These are phyloP conservation scores for Botrytis byssoidea DNA, from an alignment of 2,329 filamentous ascomycete genomes.

Conservation along the genomic window DNA sequence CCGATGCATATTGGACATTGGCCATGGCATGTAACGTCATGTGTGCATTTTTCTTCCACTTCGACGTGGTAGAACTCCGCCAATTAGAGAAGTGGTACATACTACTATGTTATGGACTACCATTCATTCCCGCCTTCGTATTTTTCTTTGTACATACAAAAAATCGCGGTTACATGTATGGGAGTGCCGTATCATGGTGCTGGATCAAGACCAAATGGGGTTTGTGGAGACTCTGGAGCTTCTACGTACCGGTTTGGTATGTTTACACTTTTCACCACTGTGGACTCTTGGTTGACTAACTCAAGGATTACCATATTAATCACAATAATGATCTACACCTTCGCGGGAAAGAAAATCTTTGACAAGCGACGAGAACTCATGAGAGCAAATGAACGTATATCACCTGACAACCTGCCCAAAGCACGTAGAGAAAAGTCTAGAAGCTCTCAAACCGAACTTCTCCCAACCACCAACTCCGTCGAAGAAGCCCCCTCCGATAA, in stretches of 20 bases:
- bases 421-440: neutral
- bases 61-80: constrained; percentile 61
- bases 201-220: constrained; percentile 70
- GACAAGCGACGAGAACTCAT: constrained; percentile 56
- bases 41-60: constrained; percentile 75
- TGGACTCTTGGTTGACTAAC: constrained; percentile 40
- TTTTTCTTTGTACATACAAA: constrained; percentile 63
- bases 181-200: constrained; percentile 76
- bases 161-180: constrained; percentile 62
- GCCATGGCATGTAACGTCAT: constrained; percentile 85
- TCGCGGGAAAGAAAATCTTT: constrained; percentile 66
- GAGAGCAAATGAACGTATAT: neutral
- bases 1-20: constrained; percentile 73
- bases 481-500: constrained; percentile 29
- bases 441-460: constrained; percentile 50
- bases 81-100: constrained; percentile 71
- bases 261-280: neutral
- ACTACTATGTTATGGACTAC: constrained; percentile 68
- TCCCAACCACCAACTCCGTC: constrained; percentile 43
- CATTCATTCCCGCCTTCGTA: constrained; percentile 64
- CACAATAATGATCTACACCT: constrained; percentile 64
- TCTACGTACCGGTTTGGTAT: constrained; percentile 69
- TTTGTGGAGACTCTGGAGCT: constrained; percentile 68
- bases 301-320: constrained; percentile 57
- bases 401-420: neutral